Evolutionary conservation across 495 filamentous ascomycete species (phyloP), one percentile per base, ranked within the genome.

Genomic region (Lasiosphaeria hispida): DNA sequence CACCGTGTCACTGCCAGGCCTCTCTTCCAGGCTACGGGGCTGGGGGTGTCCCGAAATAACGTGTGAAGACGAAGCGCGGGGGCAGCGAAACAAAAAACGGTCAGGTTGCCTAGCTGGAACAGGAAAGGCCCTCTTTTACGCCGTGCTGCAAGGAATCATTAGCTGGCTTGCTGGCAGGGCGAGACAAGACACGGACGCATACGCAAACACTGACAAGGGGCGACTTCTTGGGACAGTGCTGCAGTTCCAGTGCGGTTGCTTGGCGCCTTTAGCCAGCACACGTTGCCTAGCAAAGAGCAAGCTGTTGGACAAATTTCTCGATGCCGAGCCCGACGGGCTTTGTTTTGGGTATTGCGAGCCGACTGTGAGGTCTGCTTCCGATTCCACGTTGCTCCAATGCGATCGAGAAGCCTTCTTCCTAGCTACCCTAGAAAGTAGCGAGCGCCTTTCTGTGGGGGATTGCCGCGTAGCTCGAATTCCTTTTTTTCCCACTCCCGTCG

Each of bases 11-110:
- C 15, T 11, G 2, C 10, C 38, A 2, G 38, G n/a, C 38, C n/a
- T n/a, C n/a, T 11, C 33, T 41, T 13, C 36, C 17, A 53, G 37
- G 23, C 53, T 33, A 51, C 34, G 48, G 41, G 57, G 55, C 36
- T 53, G 42, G 47, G 43, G 53, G 43, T 33, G 30, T 33, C 14
- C 18, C 23, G 23, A 45, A 45, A 45, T 45, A 30, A 30, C 23
- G n/a, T 38, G 30, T 34, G 49, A 15, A 14, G n/a, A 13, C 10
- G n/a, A 36, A 18, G 37, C 0, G 17, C 37, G 18, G 39, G 36
- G 14, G 49, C 23, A 30, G 38, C 15, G 35, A 52, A 52, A 52
- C 49, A 52, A 52, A 34, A 52, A 52, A 52, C 36, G 49, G 30
- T 5, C 23, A 30, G 23, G 23, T 30, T 30, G 49, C 15, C 49